These are phyloP conservation scores for Backusella liffmaniae DNA, from an alignment of 192 early-diverging fungal species.

Conservation along the genomic window DNA sequence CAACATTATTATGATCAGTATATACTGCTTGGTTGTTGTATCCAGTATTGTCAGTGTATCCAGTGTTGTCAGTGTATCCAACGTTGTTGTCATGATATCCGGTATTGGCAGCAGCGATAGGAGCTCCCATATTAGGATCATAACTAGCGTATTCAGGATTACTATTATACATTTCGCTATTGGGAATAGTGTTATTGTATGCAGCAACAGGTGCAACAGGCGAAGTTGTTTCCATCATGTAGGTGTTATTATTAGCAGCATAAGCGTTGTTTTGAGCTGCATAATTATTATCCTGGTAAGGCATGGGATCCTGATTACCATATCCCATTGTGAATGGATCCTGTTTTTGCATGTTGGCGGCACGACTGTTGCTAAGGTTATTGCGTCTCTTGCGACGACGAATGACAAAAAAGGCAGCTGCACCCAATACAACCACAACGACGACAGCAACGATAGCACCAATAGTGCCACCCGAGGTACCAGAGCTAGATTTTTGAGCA, in stretches of 20 bases:
- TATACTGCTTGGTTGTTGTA: background rate
- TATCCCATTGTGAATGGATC: conserved; percentile 35
- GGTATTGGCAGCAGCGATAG: background rate
- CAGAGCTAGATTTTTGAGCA: background rate
- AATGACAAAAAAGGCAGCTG: conserved; percentile 24
- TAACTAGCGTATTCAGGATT: background rate
- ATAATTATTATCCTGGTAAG: background rate
- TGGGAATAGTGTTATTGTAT: background rate
- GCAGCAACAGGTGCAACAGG: background rate
- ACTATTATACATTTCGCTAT: background rate
- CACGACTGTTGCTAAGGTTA: background rate
- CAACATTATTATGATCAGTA: background rate
- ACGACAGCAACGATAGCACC: conserved; percentile 34
- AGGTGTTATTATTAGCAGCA: background rate
- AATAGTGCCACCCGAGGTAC: conserved; percentile 25
- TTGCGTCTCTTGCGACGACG: background rate
- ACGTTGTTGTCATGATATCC: background rate
- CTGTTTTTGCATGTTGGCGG: background rate
- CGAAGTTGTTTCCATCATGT: background rate
- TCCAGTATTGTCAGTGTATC: background rate
- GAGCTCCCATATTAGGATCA: background rate
- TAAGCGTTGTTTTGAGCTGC: background rate
- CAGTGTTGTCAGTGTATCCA: background rate
- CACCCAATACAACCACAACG: conserved; percentile 18
- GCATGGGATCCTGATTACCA: conserved; percentile 13